Base-by-base conservation (phyloP, 495 filamentous ascomycete species). In the Penicillium turbatum region DNA sequence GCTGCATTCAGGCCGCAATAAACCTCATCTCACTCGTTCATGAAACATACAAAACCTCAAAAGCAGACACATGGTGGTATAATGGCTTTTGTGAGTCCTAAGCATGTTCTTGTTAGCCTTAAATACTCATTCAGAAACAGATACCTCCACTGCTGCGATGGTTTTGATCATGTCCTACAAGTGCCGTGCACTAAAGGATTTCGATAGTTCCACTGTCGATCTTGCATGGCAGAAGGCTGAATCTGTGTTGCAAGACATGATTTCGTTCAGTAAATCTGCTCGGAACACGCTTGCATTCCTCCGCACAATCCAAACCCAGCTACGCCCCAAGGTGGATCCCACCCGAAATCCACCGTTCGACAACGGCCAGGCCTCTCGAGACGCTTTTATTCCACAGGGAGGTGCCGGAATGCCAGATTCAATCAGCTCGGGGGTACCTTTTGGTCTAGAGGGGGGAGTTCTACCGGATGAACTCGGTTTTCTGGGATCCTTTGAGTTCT, bases 31-130 rank as follows among this genome's bases (percentile, higher is more conserved):
- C 13, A 3, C 26, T 61, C 1, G 39, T 61, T 3, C 32, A 53
- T 19, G 17, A 50, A 12, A 61, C 50, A 9, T 48, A 47, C 15
- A 35, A 36, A 36, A 54, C 54, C 1, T 37, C 41, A 10, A 36
- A 40, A 27, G 15, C 55, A 6, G 53, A 48, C 21, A 55, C 49
- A 10, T 62, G 60, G 60, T 59, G 52, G 24, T 59, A 62, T 21
- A 59, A 55, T 29, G 36, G 58, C 1, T 62, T 58, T 32, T 62
- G 59, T 62, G 37, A 43, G 51, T 21, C n/a, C 5, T 3, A 27
- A 36, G 0, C n/a, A n/a, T n/a, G n/a, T n/a, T n/a, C n/a, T n/a
- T n/a, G 4, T 32, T 24, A 10, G 9, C 1, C 24, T 30, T 11
- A 15, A 26, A 26, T 24, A 17, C 10, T 48, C 11, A 58, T 16